Conservation (phyloP, 257 asterid genomes). For the Capsicum rhomboideum region DNA sequence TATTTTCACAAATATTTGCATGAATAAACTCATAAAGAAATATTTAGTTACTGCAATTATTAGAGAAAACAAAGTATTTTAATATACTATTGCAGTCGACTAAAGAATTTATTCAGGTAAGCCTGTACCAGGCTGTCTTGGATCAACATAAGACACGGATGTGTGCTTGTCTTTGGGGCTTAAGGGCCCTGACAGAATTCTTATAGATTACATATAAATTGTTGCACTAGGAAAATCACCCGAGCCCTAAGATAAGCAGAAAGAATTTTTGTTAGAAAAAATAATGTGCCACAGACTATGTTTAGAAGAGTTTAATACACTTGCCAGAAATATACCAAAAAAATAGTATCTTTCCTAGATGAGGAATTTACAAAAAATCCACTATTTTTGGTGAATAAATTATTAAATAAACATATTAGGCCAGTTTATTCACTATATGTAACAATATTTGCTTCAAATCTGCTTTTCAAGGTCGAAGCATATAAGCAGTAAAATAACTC, state of each 20-base stretch:
- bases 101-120: neutral
- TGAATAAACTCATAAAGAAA: no score
- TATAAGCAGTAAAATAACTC: neutral
- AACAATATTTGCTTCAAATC: neutral
- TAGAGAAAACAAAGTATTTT: neutral
- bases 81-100: neutral
- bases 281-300: neutral
- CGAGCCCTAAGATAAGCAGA: constrained; percentile 38
- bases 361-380: neutral
- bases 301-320: neutral
- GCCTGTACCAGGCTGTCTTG: constrained; percentile 73
- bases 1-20: no score
- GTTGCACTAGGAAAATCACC: constrained; percentile 73
- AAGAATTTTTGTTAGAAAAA: neutral
- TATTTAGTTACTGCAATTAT: neutral
- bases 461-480: neutral
- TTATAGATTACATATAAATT: constrained; percentile 67
- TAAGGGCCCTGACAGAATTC: constrained; percentile 94
- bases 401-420: neutral
- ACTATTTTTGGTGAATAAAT: neutral
- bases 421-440: neutral
- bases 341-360: neutral
- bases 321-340: neutral
- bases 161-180: constrained; percentile 80
- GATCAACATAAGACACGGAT: constrained; percentile 62